Base-by-base conservation (phyloP, 2,329 filamentous ascomycete species). In the Sclerotinia borealis region DNA sequence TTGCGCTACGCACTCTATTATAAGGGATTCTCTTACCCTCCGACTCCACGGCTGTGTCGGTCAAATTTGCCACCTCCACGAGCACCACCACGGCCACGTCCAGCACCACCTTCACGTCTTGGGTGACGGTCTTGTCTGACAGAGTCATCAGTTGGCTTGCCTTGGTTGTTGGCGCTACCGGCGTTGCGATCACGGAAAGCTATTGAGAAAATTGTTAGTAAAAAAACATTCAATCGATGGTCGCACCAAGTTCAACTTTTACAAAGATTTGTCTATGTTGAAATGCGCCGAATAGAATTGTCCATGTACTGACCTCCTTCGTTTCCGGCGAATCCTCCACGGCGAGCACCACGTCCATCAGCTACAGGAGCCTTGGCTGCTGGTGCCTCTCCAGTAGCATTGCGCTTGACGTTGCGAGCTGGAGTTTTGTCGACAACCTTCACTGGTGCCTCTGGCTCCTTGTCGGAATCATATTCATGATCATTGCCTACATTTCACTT, bases 151-250 rank as follows among this genome's bases (percentile, higher is more conserved):
- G 85, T 88, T 71, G 88, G 81, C 79, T 90, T 90, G 77, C 82
- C 83, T 73, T 92, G 91, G 86, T 97, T 97, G 83, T 85, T 88
- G 74, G 85, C 83, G 76, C 86, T 83, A 72, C 92, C 93, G 76
- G 88, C 91, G 75, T 85, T 86, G 76, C 90, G 90, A 81, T 96
- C 92, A 77, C 91, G 91, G 88, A 92, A 95, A 76, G 91, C 93
- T 96, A 73, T 31, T 70, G 37, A 54, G 27, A 50, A 43, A 59
- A 59, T 63, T n/a, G 48, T 63, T 50, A 62, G 41, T 25, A 5
- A 54, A 62, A 50, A 61, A n/a, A n/a, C n/a, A 63, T 62, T 64
- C 51, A 10, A 31, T 48, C 36, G 2, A 36, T 10, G 41, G 11
- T 50, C 34, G 49, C 22, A 48, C 27, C 5, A 15, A 37, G 22